Evolutionary conservation across 306 rosid species (phyloP).

Genomic region (Rubus idaeus): DNA sequence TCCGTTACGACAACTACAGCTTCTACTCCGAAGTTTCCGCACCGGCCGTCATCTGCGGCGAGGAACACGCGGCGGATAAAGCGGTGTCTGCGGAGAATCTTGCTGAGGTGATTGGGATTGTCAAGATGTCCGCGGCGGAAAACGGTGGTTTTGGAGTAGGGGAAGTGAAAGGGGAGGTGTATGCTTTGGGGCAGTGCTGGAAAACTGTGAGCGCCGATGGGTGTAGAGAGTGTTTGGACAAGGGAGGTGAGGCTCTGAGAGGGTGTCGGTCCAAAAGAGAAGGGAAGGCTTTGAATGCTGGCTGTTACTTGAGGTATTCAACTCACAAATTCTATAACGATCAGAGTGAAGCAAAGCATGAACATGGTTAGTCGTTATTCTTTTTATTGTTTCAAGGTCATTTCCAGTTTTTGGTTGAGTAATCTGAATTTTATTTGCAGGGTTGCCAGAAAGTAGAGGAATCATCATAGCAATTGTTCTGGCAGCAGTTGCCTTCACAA

Average conservation of each 20-base stretch:
- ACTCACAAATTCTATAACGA: conserved; percentile 52
- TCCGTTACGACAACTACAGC: conserved; percentile 69
- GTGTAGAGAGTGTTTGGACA: conserved; percentile 60
- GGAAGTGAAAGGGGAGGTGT: conserved; percentile 48
- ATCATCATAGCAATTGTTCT: conserved; percentile 46
- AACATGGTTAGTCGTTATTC: conserved; percentile 32
- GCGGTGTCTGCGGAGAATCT: conserved; percentile 27
- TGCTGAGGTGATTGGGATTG: conserved; percentile 33
- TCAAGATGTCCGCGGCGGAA: conserved; percentile 27
- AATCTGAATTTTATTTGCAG: conserved; percentile 28
- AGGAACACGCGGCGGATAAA: conserved; percentile 21
- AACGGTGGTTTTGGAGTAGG: conserved; percentile 50
- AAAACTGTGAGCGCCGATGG: conserved; percentile 40
- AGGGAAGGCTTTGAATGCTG: conserved; percentile 76
- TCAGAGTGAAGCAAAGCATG: conserved; percentile 5
- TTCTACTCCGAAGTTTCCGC: conserved; percentile 48
- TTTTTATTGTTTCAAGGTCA: neutral
- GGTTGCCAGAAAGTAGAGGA: conserved; percentile 37
- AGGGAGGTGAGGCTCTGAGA: conserved; percentile 42
- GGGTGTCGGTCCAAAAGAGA: conserved; percentile 53
- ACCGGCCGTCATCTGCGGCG: conserved; percentile 45
- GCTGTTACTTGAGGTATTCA: conserved; percentile 83
- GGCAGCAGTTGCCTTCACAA: conserved; percentile 51
- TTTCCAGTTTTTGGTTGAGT: neutral
- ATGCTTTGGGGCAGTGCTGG: conserved; percentile 86